Base-by-base conservation (phyloP, 495 filamentous ascomycete species). In the Talaromyces adpressus region DNA sequence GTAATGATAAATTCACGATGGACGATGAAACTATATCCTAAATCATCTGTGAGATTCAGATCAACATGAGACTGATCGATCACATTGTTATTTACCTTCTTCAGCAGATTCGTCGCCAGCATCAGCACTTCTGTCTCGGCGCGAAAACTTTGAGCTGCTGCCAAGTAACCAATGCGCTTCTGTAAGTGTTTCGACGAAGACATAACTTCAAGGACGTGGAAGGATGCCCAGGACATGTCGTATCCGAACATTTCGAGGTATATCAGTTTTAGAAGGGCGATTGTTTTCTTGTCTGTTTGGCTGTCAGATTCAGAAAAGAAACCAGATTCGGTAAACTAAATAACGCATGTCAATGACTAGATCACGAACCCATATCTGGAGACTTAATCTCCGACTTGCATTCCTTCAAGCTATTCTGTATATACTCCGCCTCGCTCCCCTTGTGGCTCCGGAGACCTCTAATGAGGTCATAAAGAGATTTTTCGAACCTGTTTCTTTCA, bases 141-240 rank as follows among this genome's bases (percentile, higher is more conserved):
- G 16, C 93, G 87, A 70, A 97, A 98, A 78, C 90, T 98, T 77
- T 98, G 94, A 20, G 93, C 91, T 2, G 94, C 94, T 4, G 89
- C 93, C n/a, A 98, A 85, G 75, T 98, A 98, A 27, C 92, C 94
- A 49, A 96, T 91, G 64, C 94, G 79, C 73, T 98, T 98, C 72
- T 97, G 94, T 39, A 90, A 81, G 73, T 97, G 97, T 73, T 97
- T 97, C 16, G 87, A 75, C 6, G 91, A 94, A 23, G 92, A 95
- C 94, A 98, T 98, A 73, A 98, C 94, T 76, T 98, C 94, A 34
- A 98, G 87, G 12, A 97, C 94, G 73, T 98, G 90, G 73, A 98
- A 98, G 8, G 92, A 91, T 20, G 95, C 94, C 94, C 94, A 98
- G 0, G 94, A 97, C 94, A 98, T 98, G 76, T 98, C 94, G 70